Evolutionary conservation across 1,284 basidiomycete species (phyloP).

Genomic region (Puccinia horiana): DNA sequence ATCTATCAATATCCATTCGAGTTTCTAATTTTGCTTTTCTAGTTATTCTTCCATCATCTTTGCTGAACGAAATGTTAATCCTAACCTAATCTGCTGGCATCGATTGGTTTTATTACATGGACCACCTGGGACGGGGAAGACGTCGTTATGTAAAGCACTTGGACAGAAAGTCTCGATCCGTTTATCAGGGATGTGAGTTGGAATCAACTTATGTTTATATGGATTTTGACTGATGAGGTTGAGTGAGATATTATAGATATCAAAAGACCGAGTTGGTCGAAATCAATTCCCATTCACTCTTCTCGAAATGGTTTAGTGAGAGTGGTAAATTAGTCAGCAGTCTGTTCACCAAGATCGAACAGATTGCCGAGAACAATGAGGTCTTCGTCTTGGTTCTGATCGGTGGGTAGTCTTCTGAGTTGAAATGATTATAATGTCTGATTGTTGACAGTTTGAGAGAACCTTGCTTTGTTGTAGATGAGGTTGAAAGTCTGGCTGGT

Average conservation of each 20-base stretch:
- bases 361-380: constrained; percentile 82
- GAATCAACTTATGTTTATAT: neutral
- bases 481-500: constrained; percentile 92
- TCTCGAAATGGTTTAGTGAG: constrained; percentile 73
- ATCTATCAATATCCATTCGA: neutral
- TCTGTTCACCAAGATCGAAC: constrained; percentile 82
- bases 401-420: constrained; percentile 57
- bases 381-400: constrained; percentile 93
- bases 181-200: constrained; percentile 71
- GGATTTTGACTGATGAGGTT: neutral
- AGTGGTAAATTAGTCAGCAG: constrained; percentile 96
- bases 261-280: constrained; percentile 82
- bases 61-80: constrained; percentile 36
- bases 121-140: constrained; percentile 97
- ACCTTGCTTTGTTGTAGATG: constrained; percentile 62
- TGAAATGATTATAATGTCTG: neutral
- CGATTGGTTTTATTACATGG: constrained; percentile 83
- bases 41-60: constrained; percentile 39
- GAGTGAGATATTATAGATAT: constrained; percentile 65
- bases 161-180: constrained; percentile 94
- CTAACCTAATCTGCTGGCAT: constrained; percentile 41
- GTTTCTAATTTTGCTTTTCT: neutral
- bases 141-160: constrained; percentile 86
- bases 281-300: constrained; percentile 86
- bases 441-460: neutral